Evolutionary conservation across 2,329 filamentous ascomycete genomes (phyloP).

Genomic region (Aaosphaeria pasadenensis): DNA sequence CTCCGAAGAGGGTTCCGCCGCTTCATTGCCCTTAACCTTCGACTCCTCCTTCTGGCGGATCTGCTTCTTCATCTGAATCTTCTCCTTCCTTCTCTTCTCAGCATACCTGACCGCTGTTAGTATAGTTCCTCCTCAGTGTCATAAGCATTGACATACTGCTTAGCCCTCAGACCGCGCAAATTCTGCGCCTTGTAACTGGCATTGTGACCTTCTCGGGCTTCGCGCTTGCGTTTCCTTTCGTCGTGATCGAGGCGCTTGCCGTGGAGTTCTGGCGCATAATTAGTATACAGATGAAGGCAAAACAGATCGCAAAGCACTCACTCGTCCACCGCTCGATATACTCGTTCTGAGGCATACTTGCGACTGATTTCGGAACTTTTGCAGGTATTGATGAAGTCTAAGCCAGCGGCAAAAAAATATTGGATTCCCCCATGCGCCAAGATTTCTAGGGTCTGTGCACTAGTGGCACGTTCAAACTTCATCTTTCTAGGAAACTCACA

Average conservation of each 20-base stretch:
- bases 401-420: not conserved
- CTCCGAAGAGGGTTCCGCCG: conserved; percentile 73
- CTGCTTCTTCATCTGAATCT: conserved; percentile 51
- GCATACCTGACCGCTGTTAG: conserved; percentile 39
- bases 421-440: conserved; percentile 5
- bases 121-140: too few species aligned
- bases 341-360: conserved; percentile 72
- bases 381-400: too few species aligned
- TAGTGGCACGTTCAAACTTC: conserved; percentile 2
- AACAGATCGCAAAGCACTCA: not conserved
- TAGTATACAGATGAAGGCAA: not conserved
- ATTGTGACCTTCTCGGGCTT: conserved; percentile 86
- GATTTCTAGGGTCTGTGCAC: not conserved
- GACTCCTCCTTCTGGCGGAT: conserved; percentile 92
- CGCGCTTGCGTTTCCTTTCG: conserved; percentile 81
- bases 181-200: conserved; percentile 89
- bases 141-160: conserved; percentile 60
- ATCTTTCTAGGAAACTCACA: not conserved
- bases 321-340: conserved; percentile 62
- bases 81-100: conserved; percentile 92
- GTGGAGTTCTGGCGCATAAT: conserved; percentile 54
- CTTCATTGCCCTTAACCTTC: conserved; percentile 82
- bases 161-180: conserved; percentile 84
- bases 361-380: not conserved
- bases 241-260: conserved; percentile 68